A percentile compares a stretch with the other conserved stretches of the same genome.
phyloP scores from a whole-genome alignment of 2,329 filamentous ascomycete genomes.

The Ophiosphaerella herpotricha region DNA sequence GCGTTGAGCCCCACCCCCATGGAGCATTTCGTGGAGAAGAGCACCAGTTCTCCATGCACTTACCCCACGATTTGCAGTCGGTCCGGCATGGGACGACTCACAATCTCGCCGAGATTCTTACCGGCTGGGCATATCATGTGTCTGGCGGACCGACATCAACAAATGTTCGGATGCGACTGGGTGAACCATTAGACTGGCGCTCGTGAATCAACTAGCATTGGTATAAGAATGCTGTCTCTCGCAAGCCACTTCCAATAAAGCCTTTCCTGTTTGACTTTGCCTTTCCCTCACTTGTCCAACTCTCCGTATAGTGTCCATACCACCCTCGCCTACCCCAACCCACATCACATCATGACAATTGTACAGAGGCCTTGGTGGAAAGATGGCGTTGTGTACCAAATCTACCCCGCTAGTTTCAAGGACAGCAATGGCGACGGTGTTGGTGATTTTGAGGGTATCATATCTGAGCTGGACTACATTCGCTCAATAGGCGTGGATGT shows the following conservation, averaged over 20 bases:
- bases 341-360: conserved; percentile 32
- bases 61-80: conserved; percentile 7
- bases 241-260: conserved; percentile 5
- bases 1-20: conserved; percentile 11
- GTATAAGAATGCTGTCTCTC: conserved; percentile 14
- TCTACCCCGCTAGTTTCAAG: conserved; percentile 66
- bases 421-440: conserved; percentile 62
- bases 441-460: conserved; percentile 63
- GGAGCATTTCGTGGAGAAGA: conserved; percentile 5
- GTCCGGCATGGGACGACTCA: conserved; percentile 18
- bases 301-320: conserved; percentile 1
- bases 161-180: not conserved
- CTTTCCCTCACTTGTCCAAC: conserved; percentile 4
- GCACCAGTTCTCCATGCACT: too few relatives aligned
- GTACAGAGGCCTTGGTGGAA: conserved; percentile 60
- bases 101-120: conserved; percentile 14
- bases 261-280: conserved; percentile 4
- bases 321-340: not conserved
- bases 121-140: conserved; percentile 1
- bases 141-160: conserved; percentile 3
- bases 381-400: conserved; percentile 64
- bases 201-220: not conserved
- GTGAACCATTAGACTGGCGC: not conserved
- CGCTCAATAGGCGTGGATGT: conserved; percentile 52
- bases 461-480: conserved; percentile 61